Evolutionary conservation across 345 rosid genomes (phyloP).

Genomic region (Tarenaya hassleriana): DNA sequence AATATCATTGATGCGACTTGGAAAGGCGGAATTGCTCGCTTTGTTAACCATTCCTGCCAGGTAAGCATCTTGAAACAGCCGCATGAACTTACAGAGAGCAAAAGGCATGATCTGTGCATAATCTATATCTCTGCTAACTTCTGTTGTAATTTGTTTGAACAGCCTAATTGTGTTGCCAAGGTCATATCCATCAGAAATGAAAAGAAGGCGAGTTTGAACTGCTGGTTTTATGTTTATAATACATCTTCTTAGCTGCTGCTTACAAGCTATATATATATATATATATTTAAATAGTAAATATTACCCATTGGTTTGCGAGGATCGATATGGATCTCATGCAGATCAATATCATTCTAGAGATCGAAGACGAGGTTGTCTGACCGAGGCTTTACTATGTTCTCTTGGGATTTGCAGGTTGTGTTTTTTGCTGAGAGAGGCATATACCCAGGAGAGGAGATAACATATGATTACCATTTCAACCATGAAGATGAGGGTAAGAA

Average conservation of each 20-base stretch:
- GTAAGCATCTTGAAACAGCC: conserved; percentile 22
- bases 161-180: conserved; percentile 58
- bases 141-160: conserved; percentile 20
- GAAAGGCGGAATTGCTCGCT: conserved; percentile 55
- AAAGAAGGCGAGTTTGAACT: conserved; percentile 36
- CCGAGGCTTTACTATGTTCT: no score
- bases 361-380: no score
- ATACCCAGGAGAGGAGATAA: conserved; percentile 53
- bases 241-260: no score
- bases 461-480: conserved; percentile 54
- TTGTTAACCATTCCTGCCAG: conserved; percentile 59
- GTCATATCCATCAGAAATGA: conserved; percentile 48
- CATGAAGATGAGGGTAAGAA: conserved; percentile 54
- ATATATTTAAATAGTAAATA: no score
- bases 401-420: conserved; percentile 36
- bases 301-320: no score
- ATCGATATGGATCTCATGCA: no score
- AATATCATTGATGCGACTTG: conserved; percentile 53
- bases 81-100: no score
- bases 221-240: no score
- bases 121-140: conserved; percentile 7
- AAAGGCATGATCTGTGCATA: no score
- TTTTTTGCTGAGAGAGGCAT: conserved; percentile 50
- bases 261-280: no score
- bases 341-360: no score